Conservation (phyloP, 192 early-diverging fungal species). For the Anaeromyces robustus region DNA sequence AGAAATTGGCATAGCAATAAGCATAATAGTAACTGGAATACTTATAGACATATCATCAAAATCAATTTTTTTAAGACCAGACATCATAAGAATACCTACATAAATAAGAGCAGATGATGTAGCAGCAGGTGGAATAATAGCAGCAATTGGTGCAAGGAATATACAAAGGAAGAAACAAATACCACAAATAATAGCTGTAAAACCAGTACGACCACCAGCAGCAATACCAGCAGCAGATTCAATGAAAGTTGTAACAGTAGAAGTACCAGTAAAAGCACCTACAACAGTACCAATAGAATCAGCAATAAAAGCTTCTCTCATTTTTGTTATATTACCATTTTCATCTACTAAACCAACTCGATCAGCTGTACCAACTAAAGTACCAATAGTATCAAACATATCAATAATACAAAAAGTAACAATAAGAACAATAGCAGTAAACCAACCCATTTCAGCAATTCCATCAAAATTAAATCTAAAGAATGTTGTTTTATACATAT, state of each 20-base stretch:
- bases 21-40: background rate
- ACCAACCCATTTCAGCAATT: background rate
- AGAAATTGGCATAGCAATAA: background rate
- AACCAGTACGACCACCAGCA: conserved; percentile 62
- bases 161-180: conserved; percentile 60
- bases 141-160: conserved; percentile 74
- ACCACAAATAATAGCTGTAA: conserved; percentile 49
- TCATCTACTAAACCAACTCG: conserved; percentile 66
- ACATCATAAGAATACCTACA: conserved; percentile 67
- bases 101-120: conserved; percentile 66
- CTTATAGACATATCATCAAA: background rate
- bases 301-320: conserved; percentile 57
- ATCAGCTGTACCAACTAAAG: conserved; percentile 47
- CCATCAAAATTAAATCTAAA: conserved; percentile 38
- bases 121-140: conserved; percentile 69
- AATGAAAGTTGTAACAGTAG: conserved; percentile 62
- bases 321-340: conserved; percentile 62
- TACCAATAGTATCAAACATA: conserved; percentile 72
- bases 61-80: background rate
- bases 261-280: conserved; percentile 53
- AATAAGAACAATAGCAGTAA: background rate
- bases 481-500: conserved; percentile 57
- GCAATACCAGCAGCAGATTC: conserved; percentile 71
- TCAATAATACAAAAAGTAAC: conserved; percentile 34
- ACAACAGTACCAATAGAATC: conserved; percentile 50